phyloP scores from a whole-genome alignment of 176 grass and related monocot species.

The Zea luxurians region DNA sequence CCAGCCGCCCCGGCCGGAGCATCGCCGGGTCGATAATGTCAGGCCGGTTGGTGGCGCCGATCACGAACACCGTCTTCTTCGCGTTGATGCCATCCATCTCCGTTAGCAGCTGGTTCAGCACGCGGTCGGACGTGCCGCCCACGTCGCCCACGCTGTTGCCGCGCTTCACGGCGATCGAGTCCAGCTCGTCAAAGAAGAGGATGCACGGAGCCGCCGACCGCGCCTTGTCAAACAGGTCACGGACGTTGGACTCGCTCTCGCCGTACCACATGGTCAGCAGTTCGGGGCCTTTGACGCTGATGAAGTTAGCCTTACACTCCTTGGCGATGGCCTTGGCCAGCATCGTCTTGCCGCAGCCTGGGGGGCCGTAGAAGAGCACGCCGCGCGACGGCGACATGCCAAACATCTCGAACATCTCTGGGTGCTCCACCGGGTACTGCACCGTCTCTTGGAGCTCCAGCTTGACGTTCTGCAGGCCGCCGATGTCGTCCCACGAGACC shows the following conservation, averaged over 20 bases:
- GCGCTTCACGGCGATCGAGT: conserved; percentile 43
- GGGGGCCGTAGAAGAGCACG: conserved; percentile 54
- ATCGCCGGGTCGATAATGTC: conserved; percentile 60
- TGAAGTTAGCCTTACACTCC: conserved; percentile 53
- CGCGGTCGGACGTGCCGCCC: conserved; percentile 31
- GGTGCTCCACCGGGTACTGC: conserved; percentile 56
- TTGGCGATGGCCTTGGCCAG: conserved; percentile 53
- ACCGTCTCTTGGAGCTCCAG: conserved; percentile 54
- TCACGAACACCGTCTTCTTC: conserved; percentile 53
- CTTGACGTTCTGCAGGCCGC: conserved; percentile 56
- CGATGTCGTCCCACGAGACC: conserved; percentile 55
- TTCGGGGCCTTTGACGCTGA: conserved; percentile 58
- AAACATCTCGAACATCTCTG: conserved; percentile 53
- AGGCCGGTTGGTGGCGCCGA: conserved; percentile 55
- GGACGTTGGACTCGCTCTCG: conserved; percentile 58
- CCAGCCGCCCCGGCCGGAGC: conserved; percentile 54
- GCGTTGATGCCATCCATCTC: conserved; percentile 61
- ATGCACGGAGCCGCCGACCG: conserved; percentile 45
- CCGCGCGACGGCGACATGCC: conserved; percentile 55
- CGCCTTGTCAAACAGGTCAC: conserved; percentile 50
- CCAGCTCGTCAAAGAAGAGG: conserved; percentile 57
- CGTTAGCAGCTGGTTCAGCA: conserved; percentile 50
- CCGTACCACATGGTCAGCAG: conserved; percentile 60
- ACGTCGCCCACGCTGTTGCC: conserved; percentile 42
- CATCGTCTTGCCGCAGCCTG: conserved; percentile 53